Conservation (phyloP, 139 green algal species). For the Picochlorum sp. region DNA sequence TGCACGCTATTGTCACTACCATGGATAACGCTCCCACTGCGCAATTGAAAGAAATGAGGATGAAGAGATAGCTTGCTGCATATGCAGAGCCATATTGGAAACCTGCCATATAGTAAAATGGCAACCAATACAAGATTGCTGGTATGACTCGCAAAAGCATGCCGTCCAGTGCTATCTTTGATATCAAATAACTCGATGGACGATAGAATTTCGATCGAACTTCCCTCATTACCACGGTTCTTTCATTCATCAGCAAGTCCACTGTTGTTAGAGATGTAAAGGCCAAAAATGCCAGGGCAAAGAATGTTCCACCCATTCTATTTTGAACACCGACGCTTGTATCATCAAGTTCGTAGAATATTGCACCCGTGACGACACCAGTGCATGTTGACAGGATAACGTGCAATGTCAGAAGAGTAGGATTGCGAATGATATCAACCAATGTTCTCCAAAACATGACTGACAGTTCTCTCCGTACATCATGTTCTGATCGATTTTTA, state of each 20-base stretch:
- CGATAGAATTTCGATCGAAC: slow-evolving; percentile 50
- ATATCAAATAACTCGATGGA: slow-evolving; percentile 43
- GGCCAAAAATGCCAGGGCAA: slow-evolving; percentile 61
- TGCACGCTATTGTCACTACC: slow-evolving; percentile 32
- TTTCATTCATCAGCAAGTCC: slow-evolving; percentile 54
- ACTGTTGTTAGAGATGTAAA: slow-evolving; percentile 65
- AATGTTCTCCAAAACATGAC: slow-evolving; percentile 62
- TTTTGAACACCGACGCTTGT: slow-evolving; percentile 55
- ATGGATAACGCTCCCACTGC: slow-evolving; percentile 51
- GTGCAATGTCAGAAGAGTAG: slow-evolving; percentile 55
- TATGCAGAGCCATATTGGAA: slow-evolving; percentile 18
- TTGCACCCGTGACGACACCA: slow-evolving; percentile 46
- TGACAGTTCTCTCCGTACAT: slow-evolving; percentile 37
- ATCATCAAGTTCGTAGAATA: slow-evolving; percentile 44
- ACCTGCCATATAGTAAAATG: slow-evolving; percentile 63
- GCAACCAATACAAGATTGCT: slow-evolving; percentile 43
- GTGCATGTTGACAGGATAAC: slow-evolving; percentile 33
- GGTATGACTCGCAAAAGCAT: slow-evolving; percentile 68
- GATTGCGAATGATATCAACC: slow-evolving; percentile 67
- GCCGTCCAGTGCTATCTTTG: slow-evolving; percentile 63
- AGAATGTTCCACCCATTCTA: slow-evolving; percentile 66
- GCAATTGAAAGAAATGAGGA: slow-evolving; percentile 35
- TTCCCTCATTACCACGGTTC: slow-evolving; percentile 42
- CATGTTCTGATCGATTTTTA: neutral
- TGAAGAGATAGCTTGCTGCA: slow-evolving; percentile 31